These are phyloP conservation scores for Aspergillus ochraceoroseus DNA, from an alignment of 2,329 filamentous ascomycete genomes.

Conservation along the genomic window DNA sequence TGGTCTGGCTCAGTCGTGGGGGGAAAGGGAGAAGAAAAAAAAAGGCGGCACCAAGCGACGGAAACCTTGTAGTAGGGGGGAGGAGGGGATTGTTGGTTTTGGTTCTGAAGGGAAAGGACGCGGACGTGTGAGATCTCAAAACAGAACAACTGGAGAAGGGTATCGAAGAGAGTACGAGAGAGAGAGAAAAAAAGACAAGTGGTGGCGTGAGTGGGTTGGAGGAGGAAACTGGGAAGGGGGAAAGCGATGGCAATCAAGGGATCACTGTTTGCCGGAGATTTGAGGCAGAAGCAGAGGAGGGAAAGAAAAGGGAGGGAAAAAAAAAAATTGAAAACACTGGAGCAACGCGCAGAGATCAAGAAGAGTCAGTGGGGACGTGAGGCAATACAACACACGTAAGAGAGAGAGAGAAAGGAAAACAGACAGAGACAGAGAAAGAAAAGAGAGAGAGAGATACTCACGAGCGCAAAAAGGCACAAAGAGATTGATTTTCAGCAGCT, in stretches of 20 bases:
- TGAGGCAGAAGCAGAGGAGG: not conserved
- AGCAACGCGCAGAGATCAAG: too few species aligned
- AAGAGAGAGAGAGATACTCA: slow-evolving; percentile 10
- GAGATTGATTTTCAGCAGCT: not conserved
- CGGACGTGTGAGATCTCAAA: slow-evolving; percentile 6
- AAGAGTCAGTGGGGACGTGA: too few species aligned
- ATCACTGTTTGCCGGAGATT: slow-evolving; percentile 5
- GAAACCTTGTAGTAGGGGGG: slow-evolving; percentile 4
- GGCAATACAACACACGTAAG: too few species aligned
- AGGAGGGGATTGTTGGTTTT: too few species aligned
- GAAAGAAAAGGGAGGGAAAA: slow-evolving; percentile 2
- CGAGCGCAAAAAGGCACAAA: slow-evolving; percentile 3
- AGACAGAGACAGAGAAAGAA: too few species aligned
- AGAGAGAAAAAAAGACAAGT: too few species aligned
- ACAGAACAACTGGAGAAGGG: slow-evolving; percentile 4
- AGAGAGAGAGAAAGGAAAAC: too few species aligned
- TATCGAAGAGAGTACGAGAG: too few species aligned
- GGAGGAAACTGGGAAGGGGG: slow-evolving; percentile 7
- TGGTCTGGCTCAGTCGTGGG: slow-evolving; percentile 9
- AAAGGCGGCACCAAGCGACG: slow-evolving; percentile 11
- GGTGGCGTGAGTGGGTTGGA: slow-evolving; percentile 11
- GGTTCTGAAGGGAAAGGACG: slow-evolving; percentile 5
- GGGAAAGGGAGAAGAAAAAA: slow-evolving; percentile 10
- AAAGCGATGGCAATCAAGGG: slow-evolving; percentile 12
- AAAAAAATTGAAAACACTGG: too few species aligned